Evolutionary conservation across 2,329 filamentous ascomycete species (phyloP), one percentile per base, ranked within the genome.

Genomic region (Thelonectria blattea): DNA sequence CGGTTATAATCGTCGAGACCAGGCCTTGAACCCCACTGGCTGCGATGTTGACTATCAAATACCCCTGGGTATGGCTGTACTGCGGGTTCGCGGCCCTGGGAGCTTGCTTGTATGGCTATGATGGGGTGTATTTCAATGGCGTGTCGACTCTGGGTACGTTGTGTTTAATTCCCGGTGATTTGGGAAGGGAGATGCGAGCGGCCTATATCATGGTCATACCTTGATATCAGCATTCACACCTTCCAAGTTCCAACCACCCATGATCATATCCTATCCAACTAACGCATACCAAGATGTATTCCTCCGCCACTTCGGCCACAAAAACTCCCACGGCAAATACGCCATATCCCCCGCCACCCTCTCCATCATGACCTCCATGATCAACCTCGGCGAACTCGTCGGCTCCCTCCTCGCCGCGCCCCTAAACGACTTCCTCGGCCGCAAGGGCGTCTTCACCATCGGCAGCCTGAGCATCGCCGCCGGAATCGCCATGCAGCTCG

Each of bases 311-410:
- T 77, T 76, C 54, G 75, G 75, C 32, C 57, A 65, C 14, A 62
- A 57, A 9, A 63, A 66, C 49, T 47, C 56, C 3, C 60, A 75
- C 43, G 74, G 72, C 42, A 62, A 61, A 9, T 75, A 72, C 56
- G 67, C 65, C 17, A 73, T 75, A 41, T 60, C 65, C 1, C 65
- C 74, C 2, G 56, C 59, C 8, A 62, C 56, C 5, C 39, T 70
- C 37, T 62, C 68, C 14, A 39, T 69, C 65, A 77, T 74, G 73
- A 74, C 74, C 14, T 76, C 74, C 56, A 73, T 76, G 67, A 78
- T 78, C 64, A 75, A 78, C 55, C 69, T 78, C 20, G 76, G 75
- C 50, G 76, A 78, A 54, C 64, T 78, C 22, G 63, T 74, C 17
- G 76, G 75, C 14, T 76, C 76, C 5, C 59, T 78, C 4, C 24